Evolutionary conservation across 192 early-diverging fungal species (phyloP), one percentile per base, ranked within the genome.

Genomic region (Backusella macrospora): DNA sequence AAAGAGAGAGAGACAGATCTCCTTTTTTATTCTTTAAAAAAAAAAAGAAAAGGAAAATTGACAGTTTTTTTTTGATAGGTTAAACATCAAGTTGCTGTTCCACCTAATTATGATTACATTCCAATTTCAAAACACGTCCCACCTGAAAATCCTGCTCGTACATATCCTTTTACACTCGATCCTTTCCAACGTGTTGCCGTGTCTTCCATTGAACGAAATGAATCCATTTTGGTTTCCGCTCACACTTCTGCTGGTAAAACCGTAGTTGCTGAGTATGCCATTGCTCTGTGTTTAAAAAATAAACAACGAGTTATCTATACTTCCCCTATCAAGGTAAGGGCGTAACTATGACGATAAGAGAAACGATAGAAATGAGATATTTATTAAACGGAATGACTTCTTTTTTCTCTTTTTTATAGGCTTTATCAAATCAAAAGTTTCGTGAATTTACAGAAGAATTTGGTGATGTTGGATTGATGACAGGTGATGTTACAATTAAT

Each of bases 161-260:
- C 87, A 0, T 99, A 97, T 75, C 94, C 93, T 16, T 97, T 96
- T 75, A 90, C 86, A 14, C 87, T 99, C 44, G 97, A 99, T 91
- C 96, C 96, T 62, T 99, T 99, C 85, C 97, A 99, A 81, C 84
- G 88, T 43, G 92, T 92, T 16, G 88, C 97, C 3, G 92, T 98
- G 26, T 84, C 88, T 78, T 95, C 92, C 63, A 99, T 99, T 65
- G 87, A 98, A 74, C 85, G 95, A 75, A 87, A 90, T 46, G 97
- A 99, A 78, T 95, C 94, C 4, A 96, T 99, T n/a, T 80, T 99
- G 44, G 96, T 99, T 1, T 90, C 93, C 52, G 97, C 97, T 0
- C 97, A 99, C 67, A 99, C 97, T 1, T 95, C 93, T 46, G 97
- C 97, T 15, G 97, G 97, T 70, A 99, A 99, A 78, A 99, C 97